Evolutionary conservation across 148 eudicot genomes (phyloP).

Genomic region (Amaranthus hypochondriacus): DNA sequence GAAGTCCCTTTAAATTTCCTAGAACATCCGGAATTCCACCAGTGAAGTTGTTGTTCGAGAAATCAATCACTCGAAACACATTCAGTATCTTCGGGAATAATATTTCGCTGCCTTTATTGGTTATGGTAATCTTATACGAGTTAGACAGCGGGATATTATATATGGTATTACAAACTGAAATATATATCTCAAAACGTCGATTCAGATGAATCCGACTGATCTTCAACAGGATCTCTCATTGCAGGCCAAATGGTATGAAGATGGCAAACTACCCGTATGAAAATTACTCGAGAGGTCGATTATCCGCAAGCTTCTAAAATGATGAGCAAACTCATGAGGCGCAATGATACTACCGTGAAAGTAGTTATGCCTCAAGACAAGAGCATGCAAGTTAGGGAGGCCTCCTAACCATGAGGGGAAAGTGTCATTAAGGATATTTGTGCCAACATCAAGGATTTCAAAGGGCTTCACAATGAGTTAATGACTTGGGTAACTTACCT

Average conservation of each 20-base stretch:
- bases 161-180: too few relatives aligned
- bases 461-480: slow-evolving; percentile 22
- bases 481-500: slow-evolving; percentile 27
- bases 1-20: slow-evolving; percentile 24
- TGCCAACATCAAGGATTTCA: slow-evolving; percentile 30
- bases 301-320: slow-evolving; percentile 22
- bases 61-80: slow-evolving; percentile 30
- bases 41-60: slow-evolving; percentile 38
- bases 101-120: slow-evolving; percentile 15
- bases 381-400: slow-evolving; percentile 1
- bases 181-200: too few relatives aligned
- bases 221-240: slow-evolving; percentile 19
- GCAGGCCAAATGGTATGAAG: slow-evolving; percentile 19
- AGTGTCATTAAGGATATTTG: slow-evolving; percentile 26
- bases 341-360: slow-evolving; percentile 28
- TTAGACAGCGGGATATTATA: neutral
- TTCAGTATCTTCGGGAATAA: too few relatives aligned
- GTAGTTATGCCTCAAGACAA: slow-evolving; percentile 30
- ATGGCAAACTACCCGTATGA: slow-evolving; percentile 29
- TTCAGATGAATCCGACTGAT: neutral
- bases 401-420: slow-evolving; percentile 45
- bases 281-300: slow-evolving; percentile 36
- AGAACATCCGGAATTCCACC: slow-evolving; percentile 30
- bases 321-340: slow-evolving; percentile 1
- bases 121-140: slow-evolving; percentile 17